A percentile compares a stretch with the other conserved stretches of the same genome.
phyloP scores from a whole-genome alignment of 192 early-diverging fungal species.

The Entophlyctis luteolus region DNA sequence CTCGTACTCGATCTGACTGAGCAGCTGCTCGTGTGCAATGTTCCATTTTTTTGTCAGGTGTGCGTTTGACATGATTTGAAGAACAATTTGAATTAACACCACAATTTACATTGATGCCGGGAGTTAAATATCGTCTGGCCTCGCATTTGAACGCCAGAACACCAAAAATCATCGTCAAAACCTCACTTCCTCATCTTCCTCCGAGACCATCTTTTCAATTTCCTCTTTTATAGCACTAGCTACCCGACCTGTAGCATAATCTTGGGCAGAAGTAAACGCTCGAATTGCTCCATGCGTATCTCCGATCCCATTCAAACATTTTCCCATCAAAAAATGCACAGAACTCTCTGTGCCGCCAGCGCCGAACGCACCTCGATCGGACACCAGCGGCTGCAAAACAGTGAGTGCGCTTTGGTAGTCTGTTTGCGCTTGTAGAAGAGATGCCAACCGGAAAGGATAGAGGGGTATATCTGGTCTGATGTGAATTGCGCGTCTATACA shows the following conservation, averaged over 20 bases:
- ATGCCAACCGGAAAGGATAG: slow-evolving; percentile 68
- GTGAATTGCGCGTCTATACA: slow-evolving; percentile 60
- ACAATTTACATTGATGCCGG: neutral
- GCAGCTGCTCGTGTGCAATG: slow-evolving; percentile 41
- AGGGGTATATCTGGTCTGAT: slow-evolving; percentile 51
- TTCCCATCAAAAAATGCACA: slow-evolving; percentile 64
- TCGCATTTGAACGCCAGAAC: neutral
- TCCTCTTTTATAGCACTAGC: slow-evolving; percentile 12
- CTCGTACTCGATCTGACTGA: slow-evolving; percentile 53
- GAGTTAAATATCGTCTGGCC: no score
- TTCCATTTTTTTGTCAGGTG: slow-evolving; percentile 41
- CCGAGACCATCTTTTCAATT: slow-evolving; percentile 11
- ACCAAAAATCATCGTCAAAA: neutral
- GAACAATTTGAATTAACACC: neutral
- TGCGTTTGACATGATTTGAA: slow-evolving; percentile 24
- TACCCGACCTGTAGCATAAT: slow-evolving; percentile 27
- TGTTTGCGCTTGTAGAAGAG: slow-evolving; percentile 53
- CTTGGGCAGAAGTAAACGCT: slow-evolving; percentile 62
- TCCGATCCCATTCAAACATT: slow-evolving; percentile 50
- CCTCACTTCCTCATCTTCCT: neutral
- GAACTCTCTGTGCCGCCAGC: slow-evolving; percentile 44
- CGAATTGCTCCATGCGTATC: slow-evolving; percentile 50
- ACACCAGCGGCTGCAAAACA: slow-evolving; percentile 60
- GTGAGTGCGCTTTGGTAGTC: slow-evolving; percentile 59
- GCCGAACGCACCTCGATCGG: slow-evolving; percentile 24